Evolutionary conservation across 495 filamentous ascomycete species (phyloP).

Genomic region (Cladorrhinum samala): DNA sequence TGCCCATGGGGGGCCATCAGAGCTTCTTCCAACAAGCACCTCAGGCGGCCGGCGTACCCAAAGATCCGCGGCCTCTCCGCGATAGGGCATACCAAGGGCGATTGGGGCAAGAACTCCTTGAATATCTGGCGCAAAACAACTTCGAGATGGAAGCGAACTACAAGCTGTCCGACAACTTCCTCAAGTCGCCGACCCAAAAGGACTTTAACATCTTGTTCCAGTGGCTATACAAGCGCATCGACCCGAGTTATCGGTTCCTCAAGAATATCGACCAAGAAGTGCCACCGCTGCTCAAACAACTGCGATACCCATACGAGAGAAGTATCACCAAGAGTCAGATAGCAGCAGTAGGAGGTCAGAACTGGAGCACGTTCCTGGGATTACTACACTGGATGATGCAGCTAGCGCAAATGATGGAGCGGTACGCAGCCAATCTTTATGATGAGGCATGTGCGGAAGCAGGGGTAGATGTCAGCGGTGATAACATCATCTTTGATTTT

Average conservation of each 20-base stretch:
- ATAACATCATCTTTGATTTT: slow-evolving; percentile 91
- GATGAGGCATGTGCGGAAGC: slow-evolving; percentile 80
- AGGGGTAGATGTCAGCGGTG: slow-evolving; percentile 78
- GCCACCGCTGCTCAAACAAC: slow-evolving; percentile 78
- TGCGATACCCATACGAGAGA: slow-evolving; percentile 91
- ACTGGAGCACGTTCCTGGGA: slow-evolving; percentile 90
- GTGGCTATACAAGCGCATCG: slow-evolving; percentile 92
- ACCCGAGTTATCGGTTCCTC: slow-evolving; percentile 84
- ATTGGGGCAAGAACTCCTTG: slow-evolving; percentile 82
- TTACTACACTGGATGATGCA: slow-evolving; percentile 99
- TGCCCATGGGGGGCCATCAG: slow-evolving; percentile 57
- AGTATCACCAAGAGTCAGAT: slow-evolving; percentile 93
- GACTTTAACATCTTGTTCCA: slow-evolving; percentile 97
- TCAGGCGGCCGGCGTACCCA: slow-evolving; percentile 66
- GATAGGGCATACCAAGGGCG: slow-evolving; percentile 72
- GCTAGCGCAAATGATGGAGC: slow-evolving; percentile 81
- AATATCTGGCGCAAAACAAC: slow-evolving; percentile 83
- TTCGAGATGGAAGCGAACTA: slow-evolving; percentile 98
- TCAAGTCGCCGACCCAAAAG: slow-evolving; percentile 93
- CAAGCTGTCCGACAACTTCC: slow-evolving; percentile 74
- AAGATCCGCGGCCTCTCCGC: slow-evolving; percentile 83
- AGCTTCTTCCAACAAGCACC: slow-evolving; percentile 89
- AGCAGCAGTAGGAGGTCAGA: slow-evolving; percentile 86
- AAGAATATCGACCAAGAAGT: slow-evolving; percentile 93
- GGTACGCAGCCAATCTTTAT: slow-evolving; percentile 66